Evolutionary conservation across 176 grass and related monocot genomes (phyloP).

Genomic region (Phoenix roebelenii): DNA sequence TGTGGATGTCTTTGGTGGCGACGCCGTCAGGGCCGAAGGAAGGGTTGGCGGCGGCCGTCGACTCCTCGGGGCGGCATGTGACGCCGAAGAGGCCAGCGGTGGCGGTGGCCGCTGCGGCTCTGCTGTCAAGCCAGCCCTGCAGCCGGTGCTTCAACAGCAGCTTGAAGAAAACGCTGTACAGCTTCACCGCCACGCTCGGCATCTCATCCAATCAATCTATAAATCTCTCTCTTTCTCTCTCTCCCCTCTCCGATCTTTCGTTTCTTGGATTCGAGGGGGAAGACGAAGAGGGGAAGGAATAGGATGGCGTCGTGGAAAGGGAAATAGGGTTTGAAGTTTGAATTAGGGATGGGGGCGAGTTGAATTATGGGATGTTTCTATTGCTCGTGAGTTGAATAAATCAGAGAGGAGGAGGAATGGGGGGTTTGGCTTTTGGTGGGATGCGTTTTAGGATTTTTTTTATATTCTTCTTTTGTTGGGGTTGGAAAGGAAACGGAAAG

Average conservation of each 20-base stretch:
- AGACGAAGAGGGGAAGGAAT: not conserved
- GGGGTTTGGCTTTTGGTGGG: too few relatives aligned
- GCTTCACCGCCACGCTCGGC: conserved; percentile 80
- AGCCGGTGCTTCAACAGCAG: conserved; percentile 73
- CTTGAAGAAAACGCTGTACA: conserved; percentile 99
- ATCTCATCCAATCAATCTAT: conserved; percentile 20
- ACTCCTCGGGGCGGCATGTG: conserved; percentile 57
- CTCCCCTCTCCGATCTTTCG: not conserved
- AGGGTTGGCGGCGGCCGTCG: conserved; percentile 57
- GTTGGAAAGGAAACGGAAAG: too few relatives aligned
- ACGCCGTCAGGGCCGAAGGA: conserved; percentile 51
- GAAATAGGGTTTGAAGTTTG: not conserved
- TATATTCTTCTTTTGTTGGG: too few relatives aligned
- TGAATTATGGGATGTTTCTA: too few relatives aligned
- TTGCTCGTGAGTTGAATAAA: too few relatives aligned
- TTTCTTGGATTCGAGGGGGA: conserved; percentile 4
- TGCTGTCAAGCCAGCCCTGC: conserved; percentile 15
- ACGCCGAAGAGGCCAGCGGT: conserved; percentile 33
- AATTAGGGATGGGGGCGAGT: too few relatives aligned
- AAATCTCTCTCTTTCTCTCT: conserved; percentile 1
- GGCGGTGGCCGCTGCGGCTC: not conserved
- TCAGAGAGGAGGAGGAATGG: too few relatives aligned
- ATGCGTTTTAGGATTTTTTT: too few relatives aligned
- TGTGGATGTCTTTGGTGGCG: conserved; percentile 74
- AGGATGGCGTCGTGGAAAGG: not conserved